Percentiles rank a stretch among this genome's conserved stretches.
These are phyloP conservation scores for Flaveria ramosissima DNA, from an alignment of 129 eudicot genomes.

Conservation along the genomic window DNA sequence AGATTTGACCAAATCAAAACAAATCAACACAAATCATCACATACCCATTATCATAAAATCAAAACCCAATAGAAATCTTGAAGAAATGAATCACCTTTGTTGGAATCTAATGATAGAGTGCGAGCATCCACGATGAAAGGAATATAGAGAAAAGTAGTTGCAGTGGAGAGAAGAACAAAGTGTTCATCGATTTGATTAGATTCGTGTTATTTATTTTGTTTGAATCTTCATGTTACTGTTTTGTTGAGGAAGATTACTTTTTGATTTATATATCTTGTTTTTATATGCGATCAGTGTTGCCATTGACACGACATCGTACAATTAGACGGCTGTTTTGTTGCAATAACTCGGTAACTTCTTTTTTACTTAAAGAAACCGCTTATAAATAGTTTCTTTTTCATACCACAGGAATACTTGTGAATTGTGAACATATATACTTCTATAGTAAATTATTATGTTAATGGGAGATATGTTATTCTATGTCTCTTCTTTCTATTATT, in stretches of 20 bases:
- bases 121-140: conserved; percentile 32
- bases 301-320: conserved; percentile 36
- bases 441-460: too few relatives aligned
- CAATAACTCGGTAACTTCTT: not conserved
- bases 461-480: too few relatives aligned
- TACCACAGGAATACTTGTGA: too few relatives aligned
- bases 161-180: conserved; percentile 29
- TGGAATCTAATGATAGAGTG: conserved; percentile 28
- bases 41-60: conserved; percentile 24
- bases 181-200: conserved; percentile 27
- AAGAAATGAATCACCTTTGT: conserved; percentile 33
- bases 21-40: conserved; percentile 12
- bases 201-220: conserved; percentile 13
- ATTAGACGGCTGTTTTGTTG: conserved; percentile 40
- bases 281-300: not conserved
- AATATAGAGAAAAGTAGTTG: conserved; percentile 16
- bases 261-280: conserved; percentile 10
- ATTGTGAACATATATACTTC: too few relatives aligned
- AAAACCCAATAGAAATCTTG: conserved; percentile 17
- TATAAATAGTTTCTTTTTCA: too few relatives aligned
- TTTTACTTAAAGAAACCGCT: not conserved
- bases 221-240: conserved; percentile 35
- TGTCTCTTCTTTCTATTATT: too few relatives aligned
- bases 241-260: conserved; percentile 27
- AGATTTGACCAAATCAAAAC: conserved; percentile 10